Percentiles rank a stretch among this genome's conserved stretches.
phyloP scores from a whole-genome alignment of 441 rosid species.

The Kokia cookei region DNA sequence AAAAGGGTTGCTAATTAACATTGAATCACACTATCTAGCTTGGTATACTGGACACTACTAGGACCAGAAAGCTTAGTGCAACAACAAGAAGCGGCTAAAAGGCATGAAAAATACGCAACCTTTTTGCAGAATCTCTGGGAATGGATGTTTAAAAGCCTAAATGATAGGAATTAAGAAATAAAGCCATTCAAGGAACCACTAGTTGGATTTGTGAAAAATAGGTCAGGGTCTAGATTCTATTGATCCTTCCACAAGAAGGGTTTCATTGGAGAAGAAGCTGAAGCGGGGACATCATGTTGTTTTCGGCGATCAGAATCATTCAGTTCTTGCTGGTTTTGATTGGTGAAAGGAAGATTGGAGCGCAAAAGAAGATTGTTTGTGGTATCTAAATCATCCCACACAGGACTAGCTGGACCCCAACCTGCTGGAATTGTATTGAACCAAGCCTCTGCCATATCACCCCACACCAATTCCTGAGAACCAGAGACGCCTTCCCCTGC shows the following conservation, averaged over 20 bases:
- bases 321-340: constrained; percentile 30
- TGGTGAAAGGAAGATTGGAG: constrained; percentile 39
- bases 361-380: constrained; percentile 38
- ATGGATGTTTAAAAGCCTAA: background rate
- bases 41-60: background rate
- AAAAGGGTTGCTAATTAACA: background rate
- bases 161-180: background rate
- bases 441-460: constrained; percentile 33
- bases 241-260: constrained; percentile 64
- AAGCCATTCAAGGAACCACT: background rate
- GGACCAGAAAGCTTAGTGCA: constrained; percentile 7
- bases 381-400: constrained; percentile 85
- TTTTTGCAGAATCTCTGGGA: constrained; percentile 1
- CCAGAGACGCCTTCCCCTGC: background rate
- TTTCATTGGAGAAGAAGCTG: constrained; percentile 42
- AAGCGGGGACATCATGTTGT: constrained; percentile 26
- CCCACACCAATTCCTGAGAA: constrained; percentile 54
- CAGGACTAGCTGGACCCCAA: constrained; percentile 90
- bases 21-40: background rate
- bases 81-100: constrained; percentile 3
- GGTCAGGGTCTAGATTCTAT: background rate
- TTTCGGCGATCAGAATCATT: constrained; percentile 24
- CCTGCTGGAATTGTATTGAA: constrained; percentile 8
- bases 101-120: constrained; percentile 50
- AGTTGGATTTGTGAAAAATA: constrained; percentile 13